Evolutionary conservation across 2,329 filamentous ascomycete species (phyloP).

Genomic region (Xylariaceae sp.): DNA sequence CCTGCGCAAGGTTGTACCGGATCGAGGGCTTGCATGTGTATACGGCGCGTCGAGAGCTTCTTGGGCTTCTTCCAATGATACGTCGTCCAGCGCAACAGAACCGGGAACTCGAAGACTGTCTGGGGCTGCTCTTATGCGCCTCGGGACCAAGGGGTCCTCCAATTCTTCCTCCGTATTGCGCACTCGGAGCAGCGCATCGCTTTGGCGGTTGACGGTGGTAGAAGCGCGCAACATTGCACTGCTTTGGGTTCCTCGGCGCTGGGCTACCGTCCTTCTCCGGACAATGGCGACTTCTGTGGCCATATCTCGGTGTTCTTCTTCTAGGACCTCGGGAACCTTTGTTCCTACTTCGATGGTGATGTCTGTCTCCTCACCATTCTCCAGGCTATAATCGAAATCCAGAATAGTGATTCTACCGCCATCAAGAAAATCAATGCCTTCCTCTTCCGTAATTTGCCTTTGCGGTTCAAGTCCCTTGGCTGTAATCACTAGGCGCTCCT

Average conservation of each 20-base stretch:
- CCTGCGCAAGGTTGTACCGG: conserved; percentile 63
- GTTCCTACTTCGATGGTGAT: conserved; percentile 71
- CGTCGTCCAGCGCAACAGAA: conserved; percentile 40
- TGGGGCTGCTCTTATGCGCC: conserved; percentile 40
- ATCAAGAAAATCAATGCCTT: conserved; percentile 70
- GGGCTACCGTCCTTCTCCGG: conserved; percentile 65
- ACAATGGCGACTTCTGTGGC: conserved; percentile 76
- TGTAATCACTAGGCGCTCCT: conserved; percentile 61
- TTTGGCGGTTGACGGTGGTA: conserved; percentile 37
- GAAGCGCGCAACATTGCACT: conserved; percentile 44
- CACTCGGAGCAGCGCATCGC: conserved; percentile 30
- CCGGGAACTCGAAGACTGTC: conserved; percentile 19
- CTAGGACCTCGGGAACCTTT: conserved; percentile 61
- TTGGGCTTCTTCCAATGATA: conserved; percentile 49
- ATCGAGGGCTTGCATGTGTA: conserved; percentile 66
- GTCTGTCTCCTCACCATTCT: conserved; percentile 51
- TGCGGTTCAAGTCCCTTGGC: conserved; percentile 62
- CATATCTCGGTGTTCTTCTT: conserved; percentile 68
- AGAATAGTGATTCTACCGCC: conserved; percentile 67
- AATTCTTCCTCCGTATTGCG: conserved; percentile 35
- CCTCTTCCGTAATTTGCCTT: conserved; percentile 58
- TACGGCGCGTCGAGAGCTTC: conserved; percentile 67
- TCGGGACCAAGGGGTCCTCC: conserved; percentile 50
- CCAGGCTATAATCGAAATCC: conserved; percentile 63
- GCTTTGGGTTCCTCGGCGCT: conserved; percentile 47